These are phyloP conservation scores for Asterella californica DNA, from an alignment of 225 moss, liverwort and hornwort genomes.

Conservation along the genomic window DNA sequence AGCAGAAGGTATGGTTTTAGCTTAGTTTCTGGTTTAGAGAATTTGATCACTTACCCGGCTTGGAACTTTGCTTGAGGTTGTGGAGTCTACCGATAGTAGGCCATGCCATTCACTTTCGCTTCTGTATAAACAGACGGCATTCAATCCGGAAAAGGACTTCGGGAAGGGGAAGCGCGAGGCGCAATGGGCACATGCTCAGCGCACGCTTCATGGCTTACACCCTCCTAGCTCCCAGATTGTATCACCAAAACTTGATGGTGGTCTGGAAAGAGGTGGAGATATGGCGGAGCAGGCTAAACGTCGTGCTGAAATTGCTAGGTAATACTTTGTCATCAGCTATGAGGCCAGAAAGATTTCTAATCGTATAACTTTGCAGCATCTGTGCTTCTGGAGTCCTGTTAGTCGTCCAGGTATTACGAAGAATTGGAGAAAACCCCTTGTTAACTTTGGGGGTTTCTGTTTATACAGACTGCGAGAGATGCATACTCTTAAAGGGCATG, in stretches of 20 bases:
- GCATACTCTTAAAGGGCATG: slow-evolving; percentile 68
- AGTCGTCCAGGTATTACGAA: no score
- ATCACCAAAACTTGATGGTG: slow-evolving; percentile 29
- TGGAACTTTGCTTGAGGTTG: not conserved
- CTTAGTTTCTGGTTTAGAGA: not conserved
- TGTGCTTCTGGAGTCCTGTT: no score
- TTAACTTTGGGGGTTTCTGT: not conserved
- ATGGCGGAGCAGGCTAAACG: slow-evolving; percentile 29
- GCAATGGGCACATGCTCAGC: slow-evolving; percentile 76
- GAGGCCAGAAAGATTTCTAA: not conserved
- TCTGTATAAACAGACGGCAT: slow-evolving; percentile 49
- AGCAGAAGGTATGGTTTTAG: slow-evolving; percentile 12
- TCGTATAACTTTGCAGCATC: no score
- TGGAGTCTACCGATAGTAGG: not conserved
- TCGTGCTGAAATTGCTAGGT: slow-evolving; percentile 35
- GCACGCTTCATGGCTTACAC: slow-evolving; percentile 72
- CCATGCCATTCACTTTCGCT: not conserved
- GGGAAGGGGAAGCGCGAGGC: slow-evolving; percentile 78
- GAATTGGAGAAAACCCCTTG: not conserved
- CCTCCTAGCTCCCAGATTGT: slow-evolving; percentile 40
- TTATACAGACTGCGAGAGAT: slow-evolving; percentile 54
- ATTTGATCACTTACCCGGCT: not conserved
- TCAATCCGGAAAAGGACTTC: slow-evolving; percentile 64
- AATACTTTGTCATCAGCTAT: not conserved
- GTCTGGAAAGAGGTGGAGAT: slow-evolving; percentile 9